A percentile compares a stretch with the other conserved stretches of the same genome.
Conservation (phyloP, 2,329 filamentous ascomycete genomes). For the Arachnopeziza araneosa region DNA sequence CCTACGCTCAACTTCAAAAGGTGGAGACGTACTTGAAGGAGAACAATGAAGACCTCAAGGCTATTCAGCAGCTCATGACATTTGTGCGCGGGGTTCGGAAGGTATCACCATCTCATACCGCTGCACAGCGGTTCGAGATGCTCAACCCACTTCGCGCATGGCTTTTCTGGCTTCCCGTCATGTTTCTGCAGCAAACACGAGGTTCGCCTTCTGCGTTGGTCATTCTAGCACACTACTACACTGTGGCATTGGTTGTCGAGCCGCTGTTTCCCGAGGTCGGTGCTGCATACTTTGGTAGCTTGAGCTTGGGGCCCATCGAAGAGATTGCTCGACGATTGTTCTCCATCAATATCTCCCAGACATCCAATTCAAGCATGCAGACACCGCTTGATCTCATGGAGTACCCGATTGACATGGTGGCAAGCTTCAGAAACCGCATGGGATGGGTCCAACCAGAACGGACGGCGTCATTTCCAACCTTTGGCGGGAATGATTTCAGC, state of each 20-base stretch:
- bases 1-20: slow-evolving; percentile 60
- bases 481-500: slow-evolving; percentile 50
- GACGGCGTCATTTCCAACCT: slow-evolving; percentile 56
- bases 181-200: slow-evolving; percentile 70
- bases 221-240: slow-evolving; percentile 88
- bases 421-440: slow-evolving; percentile 63
- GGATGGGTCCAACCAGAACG: slow-evolving; percentile 58
- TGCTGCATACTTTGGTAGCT: slow-evolving; percentile 77
- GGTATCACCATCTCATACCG: slow-evolving; percentile 62
- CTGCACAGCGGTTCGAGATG: slow-evolving; percentile 83
- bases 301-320: slow-evolving; percentile 76
- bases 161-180: slow-evolving; percentile 93
- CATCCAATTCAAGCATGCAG: slow-evolving; percentile 51
- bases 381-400: slow-evolving; percentile 65
- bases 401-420: slow-evolving; percentile 63
- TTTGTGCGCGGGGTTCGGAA: slow-evolving; percentile 70
- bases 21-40: slow-evolving; percentile 64
- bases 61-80: slow-evolving; percentile 62
- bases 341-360: slow-evolving; percentile 57
- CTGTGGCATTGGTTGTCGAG: slow-evolving; percentile 79
- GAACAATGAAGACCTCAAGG: slow-evolving; percentile 62
- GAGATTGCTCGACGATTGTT: slow-evolving; percentile 75
- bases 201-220: slow-evolving; percentile 73
- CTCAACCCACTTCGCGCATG: slow-evolving; percentile 84
- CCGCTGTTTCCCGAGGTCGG: slow-evolving; percentile 89